These are phyloP conservation scores for Verticillium klebahnii DNA, from an alignment of 2,329 filamentous ascomycete genomes.

Conservation along the genomic window DNA sequence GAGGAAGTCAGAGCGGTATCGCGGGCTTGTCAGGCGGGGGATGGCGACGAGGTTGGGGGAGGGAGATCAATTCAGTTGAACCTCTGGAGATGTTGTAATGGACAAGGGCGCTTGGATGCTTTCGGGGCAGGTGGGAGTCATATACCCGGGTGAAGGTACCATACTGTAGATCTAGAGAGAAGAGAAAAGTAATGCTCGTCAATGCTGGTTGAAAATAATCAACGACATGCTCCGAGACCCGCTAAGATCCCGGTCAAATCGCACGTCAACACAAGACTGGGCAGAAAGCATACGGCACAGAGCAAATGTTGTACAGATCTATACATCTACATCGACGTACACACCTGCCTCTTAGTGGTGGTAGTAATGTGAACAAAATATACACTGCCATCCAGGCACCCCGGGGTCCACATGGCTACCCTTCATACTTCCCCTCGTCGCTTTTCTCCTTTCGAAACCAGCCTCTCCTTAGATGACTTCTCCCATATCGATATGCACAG, in stretches of 20 bases:
- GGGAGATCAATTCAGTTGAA: constrained; percentile 60
- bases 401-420: not conserved
- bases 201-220: not conserved
- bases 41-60: constrained; percentile 53
- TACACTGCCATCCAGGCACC: constrained; percentile 6
- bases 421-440: not conserved
- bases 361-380: constrained; percentile 7
- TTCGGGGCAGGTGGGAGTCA: not conserved
- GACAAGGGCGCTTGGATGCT: not conserved
- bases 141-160: not conserved
- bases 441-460: not conserved
- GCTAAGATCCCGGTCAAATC: no score
- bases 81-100: not conserved
- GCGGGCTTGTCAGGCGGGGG: constrained; percentile 44
- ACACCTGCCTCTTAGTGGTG: not conserved
- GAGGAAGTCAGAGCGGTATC: constrained; percentile 33
- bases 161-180: not conserved
- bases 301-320: constrained; percentile 3
- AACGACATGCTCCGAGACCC: not conserved
- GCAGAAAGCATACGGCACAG: not conserved
- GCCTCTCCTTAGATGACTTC: constrained; percentile 52
- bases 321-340: constrained; percentile 1
- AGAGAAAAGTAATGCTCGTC: not conserved
- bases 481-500: constrained; percentile 65
- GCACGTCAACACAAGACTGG: not conserved